Base-by-base conservation (phyloP, 148 eudicot species). In the Bassia scoparia region DNA sequence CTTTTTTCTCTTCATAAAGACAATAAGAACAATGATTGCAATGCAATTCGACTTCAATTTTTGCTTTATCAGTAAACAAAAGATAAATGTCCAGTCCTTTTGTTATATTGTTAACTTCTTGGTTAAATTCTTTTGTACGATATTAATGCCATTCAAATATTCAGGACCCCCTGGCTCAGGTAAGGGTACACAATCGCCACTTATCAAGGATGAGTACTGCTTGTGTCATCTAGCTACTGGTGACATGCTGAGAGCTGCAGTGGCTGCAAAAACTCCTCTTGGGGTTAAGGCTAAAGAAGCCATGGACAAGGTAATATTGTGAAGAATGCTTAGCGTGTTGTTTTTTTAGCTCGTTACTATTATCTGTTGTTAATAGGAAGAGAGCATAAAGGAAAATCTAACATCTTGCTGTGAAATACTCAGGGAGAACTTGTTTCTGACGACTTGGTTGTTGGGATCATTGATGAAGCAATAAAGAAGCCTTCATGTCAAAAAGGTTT, bases 191-290 rank as follows among this genome's bases (percentile, higher is more conserved):
- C 99, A 95, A 69, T 95, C 99, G 30, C 99, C 99, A 24, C 23
- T 92, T 33, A 86, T 93, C 34, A 93, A 93, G 83, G 97, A 93
- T 73, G 97, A 93, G 79, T 93, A 89, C 75, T 93, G 98, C 81
- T 83, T 93, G 76, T 93, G 98, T 77, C 98, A 93, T 82, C 84
- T 93, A 81, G 98, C 97, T 24, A 93, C 97, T 61, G 98, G 98
- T 68, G 98, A 93, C 68, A 93, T 93, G 98, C 88, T 93, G 84
- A 90, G 98, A 86, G 98, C 98, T 81, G 92, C 98, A 72, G 98
- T 84, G 80, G 84, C 97, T 74, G 97, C 98, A 68, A 89, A 90
- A 82, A 90, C 97, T 23, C 89, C 97, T 50, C 89, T 90, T 69
- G 98, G 98, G 43, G 41, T 90, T 29, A 90, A 90, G 88, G 98